Conservation (phyloP, 768 basidiomycete species). For the Serpula lacrymans region DNA sequence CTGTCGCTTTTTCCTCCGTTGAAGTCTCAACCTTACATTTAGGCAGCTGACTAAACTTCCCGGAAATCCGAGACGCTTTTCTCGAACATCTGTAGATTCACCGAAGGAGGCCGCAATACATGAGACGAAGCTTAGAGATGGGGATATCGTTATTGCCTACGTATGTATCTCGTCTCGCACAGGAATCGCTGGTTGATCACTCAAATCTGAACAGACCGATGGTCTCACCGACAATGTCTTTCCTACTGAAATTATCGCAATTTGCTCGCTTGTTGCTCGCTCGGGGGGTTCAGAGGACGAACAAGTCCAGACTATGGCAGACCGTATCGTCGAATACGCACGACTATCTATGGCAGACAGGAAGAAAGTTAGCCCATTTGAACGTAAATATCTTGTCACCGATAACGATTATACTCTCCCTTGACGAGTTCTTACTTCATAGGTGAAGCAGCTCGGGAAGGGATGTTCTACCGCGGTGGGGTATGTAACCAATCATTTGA, state of each 20-base stretch:
- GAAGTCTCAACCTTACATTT: conserved; percentile 3
- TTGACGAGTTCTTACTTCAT: conserved; percentile 7
- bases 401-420: conserved; percentile 3
- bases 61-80: conserved; percentile 4
- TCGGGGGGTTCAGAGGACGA: conserved; percentile 52
- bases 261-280: conserved; percentile 65
- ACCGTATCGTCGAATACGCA: conserved; percentile 69
- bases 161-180: conserved; percentile 25
- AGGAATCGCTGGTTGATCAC: not conserved
- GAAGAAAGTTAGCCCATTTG: conserved; percentile 68
- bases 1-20: not conserved
- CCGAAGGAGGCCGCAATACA: conserved; percentile 42
- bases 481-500: conserved; percentile 42
- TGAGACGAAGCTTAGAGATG: conserved; percentile 47
- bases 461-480: conserved; percentile 66
- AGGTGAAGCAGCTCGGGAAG: conserved; percentile 66
- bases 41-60: conserved; percentile 37
- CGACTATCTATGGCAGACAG: conserved; percentile 66
- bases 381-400: conserved; percentile 43
- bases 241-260: conserved; percentile 62
- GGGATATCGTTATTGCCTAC: conserved; percentile 50
- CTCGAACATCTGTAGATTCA: conserved; percentile 27
- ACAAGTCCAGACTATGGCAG: conserved; percentile 68
- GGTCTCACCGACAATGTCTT: conserved; percentile 60
- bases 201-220: conserved; percentile 41